Evolutionary conservation across 2,329 filamentous ascomycete genomes (phyloP).

Genomic region (Tolypocladium nubicola): DNA sequence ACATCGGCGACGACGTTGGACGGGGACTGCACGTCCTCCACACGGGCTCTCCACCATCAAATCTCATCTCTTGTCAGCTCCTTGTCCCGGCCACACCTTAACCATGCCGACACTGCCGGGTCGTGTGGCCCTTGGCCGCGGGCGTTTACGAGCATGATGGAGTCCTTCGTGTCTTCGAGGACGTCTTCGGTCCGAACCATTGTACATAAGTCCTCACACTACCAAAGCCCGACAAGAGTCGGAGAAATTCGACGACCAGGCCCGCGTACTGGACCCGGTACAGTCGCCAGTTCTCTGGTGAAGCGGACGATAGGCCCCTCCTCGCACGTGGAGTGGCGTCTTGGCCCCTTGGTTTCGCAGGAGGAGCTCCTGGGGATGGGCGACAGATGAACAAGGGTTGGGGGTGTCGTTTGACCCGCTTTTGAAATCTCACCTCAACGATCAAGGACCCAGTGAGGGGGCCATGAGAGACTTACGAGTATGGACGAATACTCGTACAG

Average conservation of each 20-base stretch:
- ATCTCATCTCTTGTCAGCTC: slow-evolving; percentile 8
- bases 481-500: neutral
- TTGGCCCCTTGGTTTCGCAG: slow-evolving; percentile 1
- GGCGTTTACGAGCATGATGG: neutral
- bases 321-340: slow-evolving; percentile 5
- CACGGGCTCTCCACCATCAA: slow-evolving; percentile 4
- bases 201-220: neutral
- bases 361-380: neutral
- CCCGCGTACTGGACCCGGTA: neutral
- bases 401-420: neutral
- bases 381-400: neutral
- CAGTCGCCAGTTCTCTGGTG: neutral
- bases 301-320: neutral
- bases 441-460: neutral
- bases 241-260: neutral
- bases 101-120: slow-evolving; percentile 1
- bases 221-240: neutral
- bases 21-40: slow-evolving; percentile 1
- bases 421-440: neutral
- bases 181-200: neutral
- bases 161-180: neutral
- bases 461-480: neutral
- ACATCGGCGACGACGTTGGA: slow-evolving; percentile 4
- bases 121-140: neutral
- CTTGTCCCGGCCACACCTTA: neutral